Percentiles rank a stretch among this genome's conserved stretches.
Conservation (phyloP, 768 basidiomycete genomes). For the Daedalea quercina region DNA sequence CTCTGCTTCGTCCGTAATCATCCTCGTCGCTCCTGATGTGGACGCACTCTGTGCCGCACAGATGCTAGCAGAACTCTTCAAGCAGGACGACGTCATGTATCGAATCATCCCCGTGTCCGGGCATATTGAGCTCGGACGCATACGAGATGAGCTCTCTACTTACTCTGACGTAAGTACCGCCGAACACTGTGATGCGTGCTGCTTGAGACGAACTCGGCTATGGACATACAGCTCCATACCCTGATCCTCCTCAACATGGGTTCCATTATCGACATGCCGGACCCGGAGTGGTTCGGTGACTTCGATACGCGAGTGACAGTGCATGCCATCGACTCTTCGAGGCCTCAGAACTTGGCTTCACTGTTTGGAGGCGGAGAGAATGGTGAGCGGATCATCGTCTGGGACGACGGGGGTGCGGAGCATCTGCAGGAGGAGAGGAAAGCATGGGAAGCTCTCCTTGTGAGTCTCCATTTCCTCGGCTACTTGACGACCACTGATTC, state of each 20-base stretch:
- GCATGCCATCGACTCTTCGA: slow-evolving; percentile 91
- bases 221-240: slow-evolving; percentile 61
- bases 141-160: slow-evolving; percentile 57
- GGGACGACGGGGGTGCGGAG: slow-evolving; percentile 86
- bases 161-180: slow-evolving; percentile 53
- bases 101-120: slow-evolving; percentile 87
- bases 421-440: slow-evolving; percentile 63
- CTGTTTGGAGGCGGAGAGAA: slow-evolving; percentile 69
- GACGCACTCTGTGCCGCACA: slow-evolving; percentile 89
- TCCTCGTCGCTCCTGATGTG: slow-evolving; percentile 85
- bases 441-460: slow-evolving; percentile 82
- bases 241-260: slow-evolving; percentile 93
- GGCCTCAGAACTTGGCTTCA: slow-evolving; percentile 85
- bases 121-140: slow-evolving; percentile 62
- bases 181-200: too few relatives aligned
- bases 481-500: not conserved
- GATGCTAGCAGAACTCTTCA: slow-evolving; percentile 85
- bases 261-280: slow-evolving; percentile 75
- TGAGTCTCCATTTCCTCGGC: slow-evolving; percentile 27
- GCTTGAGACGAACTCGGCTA: too few relatives aligned
- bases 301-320: slow-evolving; percentile 58
- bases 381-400: slow-evolving; percentile 73
- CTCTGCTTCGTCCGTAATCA: slow-evolving; percentile 76
- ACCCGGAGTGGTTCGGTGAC: slow-evolving; percentile 69
- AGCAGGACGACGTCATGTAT: slow-evolving; percentile 91